Evolutionary conservation across 192 early-diverging fungal genomes (phyloP).

Genomic region (Jimgerdemannia lactiflua): DNA sequence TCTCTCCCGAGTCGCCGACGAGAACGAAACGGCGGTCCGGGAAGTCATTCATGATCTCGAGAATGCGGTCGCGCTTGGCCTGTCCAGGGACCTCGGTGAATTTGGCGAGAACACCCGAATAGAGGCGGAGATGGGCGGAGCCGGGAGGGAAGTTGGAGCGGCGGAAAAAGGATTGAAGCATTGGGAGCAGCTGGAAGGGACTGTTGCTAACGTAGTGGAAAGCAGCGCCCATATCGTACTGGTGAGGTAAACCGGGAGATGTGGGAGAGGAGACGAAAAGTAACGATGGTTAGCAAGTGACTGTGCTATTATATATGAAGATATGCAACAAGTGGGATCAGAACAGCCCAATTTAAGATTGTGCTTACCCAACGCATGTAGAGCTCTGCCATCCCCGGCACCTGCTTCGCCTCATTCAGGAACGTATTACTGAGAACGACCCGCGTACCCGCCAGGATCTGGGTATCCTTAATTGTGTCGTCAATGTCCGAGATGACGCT

Average conservation of each 20-base stretch:
- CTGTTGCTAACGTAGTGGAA: slow-evolving; percentile 89
- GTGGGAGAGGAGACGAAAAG: too few relatives aligned
- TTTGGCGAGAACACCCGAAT: slow-evolving; percentile 56
- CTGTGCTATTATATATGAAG: too few relatives aligned
- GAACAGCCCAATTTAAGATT: too few relatives aligned
- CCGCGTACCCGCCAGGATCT: slow-evolving; percentile 62
- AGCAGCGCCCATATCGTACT: slow-evolving; percentile 56
- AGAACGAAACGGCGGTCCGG: slow-evolving; percentile 76
- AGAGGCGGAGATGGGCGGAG: slow-evolving; percentile 61
- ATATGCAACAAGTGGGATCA: too few relatives aligned
- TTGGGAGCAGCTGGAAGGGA: slow-evolving; percentile 79
- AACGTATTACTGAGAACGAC: slow-evolving; percentile 62
- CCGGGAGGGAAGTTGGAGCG: slow-evolving; percentile 71
- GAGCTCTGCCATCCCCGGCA: slow-evolving; percentile 46
- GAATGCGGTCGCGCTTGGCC: slow-evolving; percentile 53
- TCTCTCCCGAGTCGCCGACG: slow-evolving; percentile 84
- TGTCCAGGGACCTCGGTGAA: slow-evolving; percentile 51
- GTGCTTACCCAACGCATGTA: slow-evolving; percentile 42
- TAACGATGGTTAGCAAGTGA: too few relatives aligned
- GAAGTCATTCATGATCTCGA: slow-evolving; percentile 55
- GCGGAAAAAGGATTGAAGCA: slow-evolving; percentile 62
- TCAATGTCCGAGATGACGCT: slow-evolving; percentile 87
- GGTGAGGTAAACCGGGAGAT: not conserved
- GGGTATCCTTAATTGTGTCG: slow-evolving; percentile 89
- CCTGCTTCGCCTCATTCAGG: slow-evolving; percentile 42